Conservation (phyloP, 1,284 basidiomycete species). For the Grifola frondosa region DNA sequence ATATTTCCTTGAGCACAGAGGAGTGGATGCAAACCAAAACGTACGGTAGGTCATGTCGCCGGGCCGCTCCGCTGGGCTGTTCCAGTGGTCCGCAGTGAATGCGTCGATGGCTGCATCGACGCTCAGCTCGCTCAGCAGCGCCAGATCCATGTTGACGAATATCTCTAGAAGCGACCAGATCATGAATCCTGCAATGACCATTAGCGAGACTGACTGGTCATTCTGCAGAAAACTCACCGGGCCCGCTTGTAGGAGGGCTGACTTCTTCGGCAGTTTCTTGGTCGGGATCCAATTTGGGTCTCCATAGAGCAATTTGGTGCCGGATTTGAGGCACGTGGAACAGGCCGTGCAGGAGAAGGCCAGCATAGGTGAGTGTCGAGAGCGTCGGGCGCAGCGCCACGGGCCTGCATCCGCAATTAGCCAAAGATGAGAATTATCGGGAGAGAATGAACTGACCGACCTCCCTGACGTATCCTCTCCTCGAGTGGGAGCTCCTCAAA, state of each 20-base stretch:
- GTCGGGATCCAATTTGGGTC: constrained; percentile 29
- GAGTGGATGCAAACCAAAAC: constrained; percentile 1
- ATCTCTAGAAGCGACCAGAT: constrained; percentile 59
- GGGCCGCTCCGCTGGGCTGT: constrained; percentile 32
- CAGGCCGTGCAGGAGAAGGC: constrained; percentile 60
- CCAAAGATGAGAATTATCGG: constrained; percentile 1
- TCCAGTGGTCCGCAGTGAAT: constrained; percentile 37
- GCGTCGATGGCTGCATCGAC: constrained; percentile 38
- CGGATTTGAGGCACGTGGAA: constrained; percentile 70
- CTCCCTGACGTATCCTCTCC: constrained; percentile 52
- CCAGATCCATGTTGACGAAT: constrained; percentile 62
- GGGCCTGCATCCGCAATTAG: constrained; percentile 42
- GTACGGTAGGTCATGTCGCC: constrained; percentile 42
- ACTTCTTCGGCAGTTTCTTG: constrained; percentile 8
- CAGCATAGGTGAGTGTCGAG: constrained; percentile 52
- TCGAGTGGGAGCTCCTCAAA: constrained; percentile 46
- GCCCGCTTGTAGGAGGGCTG: constrained; percentile 24
- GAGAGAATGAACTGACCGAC: constrained; percentile 44
- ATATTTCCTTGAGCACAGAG: background rate
- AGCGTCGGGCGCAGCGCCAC: constrained; percentile 61
- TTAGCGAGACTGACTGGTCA: constrained; percentile 21
- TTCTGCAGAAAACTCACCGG: constrained; percentile 31
- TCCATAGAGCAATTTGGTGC: constrained; percentile 46
- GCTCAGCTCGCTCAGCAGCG: constrained; percentile 40
- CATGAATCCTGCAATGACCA: constrained; percentile 29